Evolutionary conservation across 2,329 filamentous ascomycete genomes (phyloP).

Genomic region (Epichloe hybrida): DNA sequence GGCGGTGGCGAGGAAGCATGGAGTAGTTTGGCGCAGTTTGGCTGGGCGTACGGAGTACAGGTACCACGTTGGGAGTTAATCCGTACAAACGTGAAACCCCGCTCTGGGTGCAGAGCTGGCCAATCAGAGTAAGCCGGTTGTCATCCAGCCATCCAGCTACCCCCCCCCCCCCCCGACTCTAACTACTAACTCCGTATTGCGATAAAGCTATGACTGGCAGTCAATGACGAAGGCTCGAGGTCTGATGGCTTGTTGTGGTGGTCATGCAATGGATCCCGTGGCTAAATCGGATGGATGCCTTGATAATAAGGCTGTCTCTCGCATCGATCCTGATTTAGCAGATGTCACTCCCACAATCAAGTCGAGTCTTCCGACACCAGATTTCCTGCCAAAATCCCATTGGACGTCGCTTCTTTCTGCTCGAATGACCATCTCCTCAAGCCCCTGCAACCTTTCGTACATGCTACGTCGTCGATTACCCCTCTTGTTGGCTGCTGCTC

Average conservation of each 20-base stretch:
- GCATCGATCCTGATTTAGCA: too few species aligned
- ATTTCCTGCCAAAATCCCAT: not conserved
- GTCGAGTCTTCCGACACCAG: too few species aligned
- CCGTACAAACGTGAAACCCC: too few species aligned
- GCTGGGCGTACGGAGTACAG: too few species aligned
- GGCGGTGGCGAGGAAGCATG: too few species aligned
- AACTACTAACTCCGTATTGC: too few species aligned
- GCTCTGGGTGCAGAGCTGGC: not conserved
- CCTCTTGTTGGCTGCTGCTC: not conserved
- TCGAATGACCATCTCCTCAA: not conserved
- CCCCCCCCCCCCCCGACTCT: too few species aligned
- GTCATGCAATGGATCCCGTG: too few species aligned
- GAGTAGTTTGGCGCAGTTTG: too few species aligned
- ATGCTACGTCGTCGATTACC: constrained; percentile 1
- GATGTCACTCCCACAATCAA: too few species aligned
- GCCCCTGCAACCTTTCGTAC: not conserved
- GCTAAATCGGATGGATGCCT: not conserved
- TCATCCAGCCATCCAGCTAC: not conserved
- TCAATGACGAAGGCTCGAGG: not conserved
- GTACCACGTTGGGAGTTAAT: too few species aligned
- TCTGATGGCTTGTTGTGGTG: too few species aligned
- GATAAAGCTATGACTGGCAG: not conserved
- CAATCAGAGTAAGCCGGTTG: not conserved
- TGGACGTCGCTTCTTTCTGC: not conserved
- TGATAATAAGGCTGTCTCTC: not conserved